phyloP scores from a whole-genome alignment of 2,329 filamentous ascomycete species.

The Colletotrichum higginsianum region DNA sequence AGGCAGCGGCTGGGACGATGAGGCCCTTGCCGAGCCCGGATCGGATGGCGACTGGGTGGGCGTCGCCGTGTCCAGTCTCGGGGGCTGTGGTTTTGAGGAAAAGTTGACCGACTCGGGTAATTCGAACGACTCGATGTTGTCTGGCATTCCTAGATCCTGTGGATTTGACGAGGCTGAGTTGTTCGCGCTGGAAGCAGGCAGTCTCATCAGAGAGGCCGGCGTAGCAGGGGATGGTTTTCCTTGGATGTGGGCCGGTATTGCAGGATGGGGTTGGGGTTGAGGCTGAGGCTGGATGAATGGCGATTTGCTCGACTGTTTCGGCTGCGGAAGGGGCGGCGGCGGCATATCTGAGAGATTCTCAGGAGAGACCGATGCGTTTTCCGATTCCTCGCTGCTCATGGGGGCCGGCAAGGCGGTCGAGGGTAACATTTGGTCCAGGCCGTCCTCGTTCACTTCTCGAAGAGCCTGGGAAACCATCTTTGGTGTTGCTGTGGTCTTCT shows the following conservation, averaged over 20 bases:
- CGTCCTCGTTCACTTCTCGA: conserved; percentile 59
- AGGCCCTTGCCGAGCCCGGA: conserved; percentile 62
- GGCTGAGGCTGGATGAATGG: conserved; percentile 75
- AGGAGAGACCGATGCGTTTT: conserved; percentile 78
- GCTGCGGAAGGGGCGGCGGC: conserved; percentile 76
- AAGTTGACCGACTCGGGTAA: conserved; percentile 80
- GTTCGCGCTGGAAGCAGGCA: conserved; percentile 70
- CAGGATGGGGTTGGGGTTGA: conserved; percentile 43
- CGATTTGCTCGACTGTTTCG: conserved; percentile 75
- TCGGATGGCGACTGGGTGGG: conserved; percentile 60
- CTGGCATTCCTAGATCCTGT: conserved; percentile 59
- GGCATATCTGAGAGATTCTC: conserved; percentile 77
- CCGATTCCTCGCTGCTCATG: conserved; percentile 67
- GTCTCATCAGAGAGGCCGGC: conserved; percentile 89
- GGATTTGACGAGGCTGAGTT: conserved; percentile 52
- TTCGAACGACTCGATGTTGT: conserved; percentile 71
- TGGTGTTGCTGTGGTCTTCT: conserved; percentile 67
- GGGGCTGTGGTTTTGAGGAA: conserved; percentile 59
- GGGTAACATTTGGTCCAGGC: conserved; percentile 46
- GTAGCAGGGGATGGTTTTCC: conserved; percentile 78
- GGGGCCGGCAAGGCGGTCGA: conserved; percentile 37
- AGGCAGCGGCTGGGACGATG: conserved; percentile 64
- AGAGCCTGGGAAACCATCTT: conserved; percentile 70
- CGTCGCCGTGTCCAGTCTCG: conserved; percentile 67
- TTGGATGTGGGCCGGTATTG: conserved; percentile 48